phyloP scores from a whole-genome alignment of 352 stramenopile genomes.

The Lagenidium sp. region DNA sequence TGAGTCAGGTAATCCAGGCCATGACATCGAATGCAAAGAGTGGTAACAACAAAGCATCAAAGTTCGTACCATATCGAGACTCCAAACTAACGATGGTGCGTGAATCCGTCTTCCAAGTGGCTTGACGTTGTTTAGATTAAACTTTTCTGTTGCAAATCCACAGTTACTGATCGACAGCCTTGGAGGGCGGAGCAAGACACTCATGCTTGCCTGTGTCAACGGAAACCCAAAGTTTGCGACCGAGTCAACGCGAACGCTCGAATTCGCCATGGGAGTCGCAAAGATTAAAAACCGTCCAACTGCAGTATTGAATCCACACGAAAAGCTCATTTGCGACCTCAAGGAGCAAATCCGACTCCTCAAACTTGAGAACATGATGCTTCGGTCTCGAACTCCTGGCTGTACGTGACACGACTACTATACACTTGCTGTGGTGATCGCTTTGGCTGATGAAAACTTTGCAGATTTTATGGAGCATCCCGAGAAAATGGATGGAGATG shows the following conservation, averaged over 20 bases:
- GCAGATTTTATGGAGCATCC: slow-evolving; percentile 44
- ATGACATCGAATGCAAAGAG: slow-evolving; percentile 37
- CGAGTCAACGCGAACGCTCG: slow-evolving; percentile 56
- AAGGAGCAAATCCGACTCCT: slow-evolving; percentile 59
- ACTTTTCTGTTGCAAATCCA: too few species aligned
- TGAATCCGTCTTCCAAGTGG: not conserved
- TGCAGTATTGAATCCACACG: slow-evolving; percentile 51
- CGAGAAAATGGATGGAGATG: slow-evolving; percentile 5
- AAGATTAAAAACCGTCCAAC: slow-evolving; percentile 74
- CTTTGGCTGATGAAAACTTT: not conserved
- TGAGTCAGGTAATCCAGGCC: slow-evolving; percentile 68
- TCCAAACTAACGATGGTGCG: slow-evolving; percentile 64
- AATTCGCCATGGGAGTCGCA: slow-evolving; percentile 73
- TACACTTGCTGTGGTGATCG: not conserved
- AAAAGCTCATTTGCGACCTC: slow-evolving; percentile 61
- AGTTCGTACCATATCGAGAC: slow-evolving; percentile 62
- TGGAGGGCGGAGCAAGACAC: slow-evolving; percentile 62
- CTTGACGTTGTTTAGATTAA: not conserved
- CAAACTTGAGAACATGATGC: slow-evolving; percentile 63
- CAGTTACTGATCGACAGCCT: slow-evolving; percentile 65
- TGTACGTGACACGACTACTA: slow-evolving; percentile 21
- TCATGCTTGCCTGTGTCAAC: slow-evolving; percentile 78
- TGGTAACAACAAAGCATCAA: slow-evolving; percentile 7
- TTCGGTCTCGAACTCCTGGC: slow-evolving; percentile 49
- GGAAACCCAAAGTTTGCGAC: slow-evolving; percentile 35